phyloP scores from a whole-genome alignment of 2,329 filamentous ascomycete species.

The Aspergillus cejpii region DNA sequence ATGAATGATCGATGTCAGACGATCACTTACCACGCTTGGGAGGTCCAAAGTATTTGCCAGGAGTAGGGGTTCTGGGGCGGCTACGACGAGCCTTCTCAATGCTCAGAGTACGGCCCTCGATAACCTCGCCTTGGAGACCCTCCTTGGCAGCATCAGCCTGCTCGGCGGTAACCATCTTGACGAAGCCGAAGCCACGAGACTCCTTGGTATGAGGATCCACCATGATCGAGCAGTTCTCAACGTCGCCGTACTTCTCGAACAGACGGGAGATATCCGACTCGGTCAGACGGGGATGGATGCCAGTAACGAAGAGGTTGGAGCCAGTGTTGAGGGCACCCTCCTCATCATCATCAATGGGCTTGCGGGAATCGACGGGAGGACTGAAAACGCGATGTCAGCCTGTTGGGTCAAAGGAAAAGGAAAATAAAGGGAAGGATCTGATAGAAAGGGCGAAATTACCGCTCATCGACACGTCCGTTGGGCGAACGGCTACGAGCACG shows the following conservation, averaged over 20 bases:
- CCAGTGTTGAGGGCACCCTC: conserved; percentile 83
- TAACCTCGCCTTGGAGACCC: conserved; percentile 86
- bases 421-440: neutral
- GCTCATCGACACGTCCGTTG: conserved; percentile 50
- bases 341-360: conserved; percentile 51
- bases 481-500: conserved; percentile 60
- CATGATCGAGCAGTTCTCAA: conserved; percentile 99
- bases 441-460: conserved; percentile 36
- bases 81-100: conserved; percentile 98
- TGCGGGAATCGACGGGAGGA: conserved; percentile 44
- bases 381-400: conserved; percentile 22
- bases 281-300: conserved; percentile 85
- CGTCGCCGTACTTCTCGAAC: conserved; percentile 97
- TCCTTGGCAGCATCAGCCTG: conserved; percentile 97
- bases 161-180: conserved; percentile 95
- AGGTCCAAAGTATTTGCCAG: conserved; percentile 97
- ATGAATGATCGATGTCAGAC: neutral
- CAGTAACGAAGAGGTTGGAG: conserved; percentile 97
- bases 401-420: neutral
- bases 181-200: conserved; percentile 96
- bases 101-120: conserved; percentile 91
- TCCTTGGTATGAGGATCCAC: conserved; percentile 96
- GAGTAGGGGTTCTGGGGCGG: conserved; percentile 89
- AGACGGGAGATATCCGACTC: conserved; percentile 89
- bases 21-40: conserved; percentile 80